Evolutionary conservation across 345 rosid species (phyloP), one percentile per base, ranked within the genome.

Genomic region (Eucalyptus shirleyi): DNA sequence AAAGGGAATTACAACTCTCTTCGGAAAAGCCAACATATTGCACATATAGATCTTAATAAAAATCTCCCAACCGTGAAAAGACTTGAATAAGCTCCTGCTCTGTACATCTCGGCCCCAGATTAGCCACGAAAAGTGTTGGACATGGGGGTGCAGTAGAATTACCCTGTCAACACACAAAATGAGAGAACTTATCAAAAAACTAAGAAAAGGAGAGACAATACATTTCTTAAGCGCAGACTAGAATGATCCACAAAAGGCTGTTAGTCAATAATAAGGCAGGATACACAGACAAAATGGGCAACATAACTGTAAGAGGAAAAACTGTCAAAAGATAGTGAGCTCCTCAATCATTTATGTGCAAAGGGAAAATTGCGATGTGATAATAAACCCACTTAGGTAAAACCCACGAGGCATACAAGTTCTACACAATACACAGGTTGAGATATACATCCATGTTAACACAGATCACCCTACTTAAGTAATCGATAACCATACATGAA

Each of bases 111-210:
- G 98, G 95, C 83, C 99, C 99, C 88, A 97, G 92, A 89, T 94
- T 97, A 85, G 99, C 98, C 69, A 97, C 96, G 88, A 97, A 97
- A 86, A 97, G 93, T 80, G 99, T 97, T 62, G 98, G 99, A 89
- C 99, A 97, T n/a, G 98, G 97, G 59, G 93, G 94, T 21, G 95
- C 97, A 51, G 94, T 91, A 90, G 93, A 94, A 88, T 91, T 91
- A 86, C 45, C 93, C 97, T 95, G 95, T 89, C 90, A 89, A 50
- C 47, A 88, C 82, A 90, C 34, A 15, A 59, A n/a, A 62, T 59
- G 86, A 28, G 85, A 77, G 85, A 40, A 77, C 4, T 37, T 23
- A 77, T 77, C 5, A 77, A 89, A 90, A 72, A 81, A 50, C 65
- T 9, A 69, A 17, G 59, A 47, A 14, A 26, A 86, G 34, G 49